These are phyloP conservation scores for Phytophthora cactorum DNA, from an alignment of 352 stramenopile species.

Conservation along the genomic window DNA sequence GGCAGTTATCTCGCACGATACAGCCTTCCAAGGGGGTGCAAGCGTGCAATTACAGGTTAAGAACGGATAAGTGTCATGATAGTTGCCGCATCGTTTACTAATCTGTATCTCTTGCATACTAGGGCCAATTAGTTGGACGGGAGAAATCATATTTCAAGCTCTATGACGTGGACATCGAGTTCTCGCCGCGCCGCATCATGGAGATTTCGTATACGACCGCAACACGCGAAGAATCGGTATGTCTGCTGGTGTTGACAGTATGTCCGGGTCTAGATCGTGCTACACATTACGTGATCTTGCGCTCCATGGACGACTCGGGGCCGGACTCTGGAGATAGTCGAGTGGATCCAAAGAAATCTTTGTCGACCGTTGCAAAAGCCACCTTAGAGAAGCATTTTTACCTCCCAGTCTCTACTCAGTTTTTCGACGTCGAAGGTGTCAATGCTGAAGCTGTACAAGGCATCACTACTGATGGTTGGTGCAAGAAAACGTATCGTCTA, in stretches of 20 bases:
- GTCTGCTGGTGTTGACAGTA: constrained; percentile 46
- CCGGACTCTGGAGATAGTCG: constrained; percentile 10
- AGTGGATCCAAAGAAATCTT: constrained; percentile 19
- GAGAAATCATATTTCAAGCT: constrained; percentile 55
- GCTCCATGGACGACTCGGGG: constrained; percentile 33
- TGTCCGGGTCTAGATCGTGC: constrained; percentile 46
- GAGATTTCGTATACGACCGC: constrained; percentile 48
- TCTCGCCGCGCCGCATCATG: constrained; percentile 42
- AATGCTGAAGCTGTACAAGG: constrained; percentile 21
- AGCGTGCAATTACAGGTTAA: constrained; percentile 41
- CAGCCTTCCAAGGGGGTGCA: constrained; percentile 45
- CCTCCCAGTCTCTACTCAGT: constrained; percentile 34
- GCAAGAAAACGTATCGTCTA: constrained; percentile 49
- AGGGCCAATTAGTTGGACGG: constrained; percentile 38
- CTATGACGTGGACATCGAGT: constrained; percentile 49
- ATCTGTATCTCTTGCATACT: background rate
- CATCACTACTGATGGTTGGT: constrained; percentile 35
- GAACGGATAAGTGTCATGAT: background rate
- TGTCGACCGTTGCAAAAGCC: constrained; percentile 37
- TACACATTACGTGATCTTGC: constrained; percentile 49
- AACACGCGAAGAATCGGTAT: constrained; percentile 36
- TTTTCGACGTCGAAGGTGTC: constrained; percentile 27
- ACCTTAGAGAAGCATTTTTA: constrained; percentile 48
- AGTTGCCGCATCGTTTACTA: background rate
- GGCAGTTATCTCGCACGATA: constrained; percentile 33